Evolutionary conservation across 1,284 basidiomycete genomes (phyloP).

Genomic region (Irpex lacteus): DNA sequence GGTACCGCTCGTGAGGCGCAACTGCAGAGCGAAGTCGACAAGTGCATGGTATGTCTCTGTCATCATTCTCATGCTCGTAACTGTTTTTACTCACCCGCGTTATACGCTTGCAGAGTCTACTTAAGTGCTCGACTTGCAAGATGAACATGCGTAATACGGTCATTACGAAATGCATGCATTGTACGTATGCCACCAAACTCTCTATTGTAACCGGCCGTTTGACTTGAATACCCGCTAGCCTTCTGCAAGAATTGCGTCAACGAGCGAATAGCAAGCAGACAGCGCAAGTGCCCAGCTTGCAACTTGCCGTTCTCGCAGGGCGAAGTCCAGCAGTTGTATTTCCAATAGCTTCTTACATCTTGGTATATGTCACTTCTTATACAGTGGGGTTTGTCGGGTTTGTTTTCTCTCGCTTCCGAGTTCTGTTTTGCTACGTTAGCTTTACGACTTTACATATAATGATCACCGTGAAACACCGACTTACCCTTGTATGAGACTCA

Average conservation of each 20-base stretch:
- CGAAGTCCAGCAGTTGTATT: slow-evolving; percentile 85
- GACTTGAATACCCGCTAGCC: slow-evolving; percentile 43
- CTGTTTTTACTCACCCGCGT: neutral
- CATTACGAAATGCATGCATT: slow-evolving; percentile 94
- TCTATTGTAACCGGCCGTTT: no score
- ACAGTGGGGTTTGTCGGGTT: neutral
- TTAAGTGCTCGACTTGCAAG: slow-evolving; percentile 92
- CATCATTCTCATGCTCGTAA: neutral
- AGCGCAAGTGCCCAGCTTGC: slow-evolving; percentile 95
- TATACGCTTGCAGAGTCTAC: slow-evolving; percentile 57
- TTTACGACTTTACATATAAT: neutral
- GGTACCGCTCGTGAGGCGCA: slow-evolving; percentile 38
- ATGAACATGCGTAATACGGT: slow-evolving; percentile 83
- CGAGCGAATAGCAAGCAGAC: slow-evolving; percentile 83
- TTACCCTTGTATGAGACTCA: no score
- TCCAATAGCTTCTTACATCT: slow-evolving; percentile 52
- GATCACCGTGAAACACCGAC: neutral
- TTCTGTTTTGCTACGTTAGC: neutral
- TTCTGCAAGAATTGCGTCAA: slow-evolving; percentile 93
- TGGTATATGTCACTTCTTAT: slow-evolving; percentile 7
- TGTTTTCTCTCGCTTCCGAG: neutral
- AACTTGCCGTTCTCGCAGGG: slow-evolving; percentile 82
- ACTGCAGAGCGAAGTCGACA: slow-evolving; percentile 48
- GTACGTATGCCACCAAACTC: slow-evolving; percentile 45
- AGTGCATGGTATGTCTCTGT: slow-evolving; percentile 59